A percentile compares a stretch with the other conserved stretches of the same genome.
phyloP scores from a whole-genome alignment of 257 asterid genomes.

The Solanum dulcamara region DNA sequence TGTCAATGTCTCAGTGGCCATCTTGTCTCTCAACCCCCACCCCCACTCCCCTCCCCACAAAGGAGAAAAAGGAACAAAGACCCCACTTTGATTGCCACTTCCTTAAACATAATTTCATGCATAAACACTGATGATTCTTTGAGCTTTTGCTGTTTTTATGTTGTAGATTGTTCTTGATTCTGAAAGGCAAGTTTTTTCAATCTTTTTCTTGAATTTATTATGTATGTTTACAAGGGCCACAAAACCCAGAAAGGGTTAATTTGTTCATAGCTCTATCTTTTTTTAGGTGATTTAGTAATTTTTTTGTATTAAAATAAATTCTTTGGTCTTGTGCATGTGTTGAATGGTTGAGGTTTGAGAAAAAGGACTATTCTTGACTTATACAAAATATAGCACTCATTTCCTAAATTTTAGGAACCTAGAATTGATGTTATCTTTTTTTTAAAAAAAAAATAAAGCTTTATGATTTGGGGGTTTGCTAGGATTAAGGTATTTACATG shows the following conservation, averaged over 20 bases:
- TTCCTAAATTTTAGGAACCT: slow-evolving; percentile 1
- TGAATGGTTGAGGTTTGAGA: neutral
- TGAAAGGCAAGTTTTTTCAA: neutral
- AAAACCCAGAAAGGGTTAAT: neutral
- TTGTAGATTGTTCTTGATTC: neutral
- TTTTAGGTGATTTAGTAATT: neutral
- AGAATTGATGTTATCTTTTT: neutral
- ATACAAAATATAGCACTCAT: neutral
- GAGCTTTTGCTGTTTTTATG: neutral
- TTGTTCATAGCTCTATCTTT: neutral
- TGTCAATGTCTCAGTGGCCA: neutral
- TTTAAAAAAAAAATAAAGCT: neutral
- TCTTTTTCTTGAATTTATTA: neutral
- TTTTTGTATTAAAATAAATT: neutral
- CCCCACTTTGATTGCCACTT: neutral
- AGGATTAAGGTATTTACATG: neutral
- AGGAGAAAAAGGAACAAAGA: neutral
- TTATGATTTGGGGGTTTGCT: neutral
- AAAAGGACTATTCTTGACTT: neutral
- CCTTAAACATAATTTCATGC: neutral
- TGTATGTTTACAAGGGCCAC: neutral
- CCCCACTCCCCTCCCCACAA: neutral
- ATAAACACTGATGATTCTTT: neutral
- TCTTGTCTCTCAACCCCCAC: neutral
- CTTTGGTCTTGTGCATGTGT: neutral